These are phyloP conservation scores for Gastrodia elata DNA, from an alignment of 106 monocot species.

Conservation along the genomic window DNA sequence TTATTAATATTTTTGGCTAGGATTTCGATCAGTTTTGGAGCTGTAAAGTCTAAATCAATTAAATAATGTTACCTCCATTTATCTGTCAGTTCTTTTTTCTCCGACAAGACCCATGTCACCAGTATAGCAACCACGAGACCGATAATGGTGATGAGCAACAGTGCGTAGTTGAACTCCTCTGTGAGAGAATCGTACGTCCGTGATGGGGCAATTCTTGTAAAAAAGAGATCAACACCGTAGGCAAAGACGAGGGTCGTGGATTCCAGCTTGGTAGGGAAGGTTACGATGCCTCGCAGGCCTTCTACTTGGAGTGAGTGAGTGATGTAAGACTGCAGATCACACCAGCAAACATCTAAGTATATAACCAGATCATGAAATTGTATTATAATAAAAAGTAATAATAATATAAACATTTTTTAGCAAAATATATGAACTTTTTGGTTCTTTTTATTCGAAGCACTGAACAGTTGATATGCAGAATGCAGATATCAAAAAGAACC, in stretches of 20 bases:
- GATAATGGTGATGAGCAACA: conserved; percentile 82
- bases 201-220: conserved; percentile 86
- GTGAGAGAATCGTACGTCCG: conserved; percentile 93
- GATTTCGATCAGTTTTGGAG: too few relatives aligned
- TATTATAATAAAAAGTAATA: too few relatives aligned
- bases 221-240: conserved; percentile 92
- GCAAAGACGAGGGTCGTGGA: conserved; percentile 84
- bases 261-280: conserved; percentile 77
- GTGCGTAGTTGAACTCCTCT: conserved; percentile 93
- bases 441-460: too few relatives aligned
- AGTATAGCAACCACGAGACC: conserved; percentile 70
- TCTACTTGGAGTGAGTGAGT: conserved; percentile 97
- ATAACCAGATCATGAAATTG: not conserved
- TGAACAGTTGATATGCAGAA: too few relatives aligned
- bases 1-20: too few relatives aligned
- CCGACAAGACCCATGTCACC: conserved; percentile 72
- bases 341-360: too few relatives aligned
- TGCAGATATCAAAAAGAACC: too few relatives aligned
- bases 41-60: too few relatives aligned
- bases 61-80: conserved; percentile 66
- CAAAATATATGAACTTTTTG: too few relatives aligned
- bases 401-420: too few relatives aligned
- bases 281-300: conserved; percentile 66
- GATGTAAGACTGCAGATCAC: conserved; percentile 49
- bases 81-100: conserved; percentile 82